Base-by-base conservation (phyloP, 2,329 filamentous ascomycete genomes). In the Sporothrix luriei region DNA sequence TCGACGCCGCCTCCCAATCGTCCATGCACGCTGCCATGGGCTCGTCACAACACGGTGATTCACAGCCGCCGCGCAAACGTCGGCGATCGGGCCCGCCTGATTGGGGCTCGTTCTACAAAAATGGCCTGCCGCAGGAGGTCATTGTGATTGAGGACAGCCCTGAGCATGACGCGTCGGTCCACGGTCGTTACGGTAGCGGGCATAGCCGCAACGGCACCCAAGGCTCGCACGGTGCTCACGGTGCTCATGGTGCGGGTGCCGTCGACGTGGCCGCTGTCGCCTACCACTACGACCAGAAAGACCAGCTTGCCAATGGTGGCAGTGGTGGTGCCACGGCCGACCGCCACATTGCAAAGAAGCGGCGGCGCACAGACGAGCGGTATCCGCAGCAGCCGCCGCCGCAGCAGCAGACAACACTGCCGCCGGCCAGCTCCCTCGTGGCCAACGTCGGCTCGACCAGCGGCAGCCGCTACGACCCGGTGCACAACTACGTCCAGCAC, bases 81-180 rank as follows among this genome's bases (percentile, higher is more conserved):
- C 82, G 85, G 73, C 84, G 85, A 71, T 87, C 84, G 72, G 85
- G 85, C 78, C 84, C 88, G 74, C 90, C 91, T 65, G 89, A 95
- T 79, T 95, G 92, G 92, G 84, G 86, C 70, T 87, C 85, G 73
- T 95, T 94, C 77, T 94, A 94, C 79, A 90, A 90, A 77, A 94
- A 94, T 78, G 92, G 92, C 4, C 81, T 93, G 33, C 92, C 92
- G 29, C 90, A 92, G 77, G 92, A 95, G 81, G 88, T 95, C 77
- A 94, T 95, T 76, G 88, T 94, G 75, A 95, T 95, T 75, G 88
- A 91, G 73, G 90, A 94, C 78, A 88, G 87, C 4, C 90, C 90
- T 66, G 84, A 86, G 70, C 84, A 85, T 69, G 83, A 86, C 75
- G 78, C 62, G 78, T 80, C 59, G 69, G 74, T 75, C 26, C 26